Percentiles rank a stretch among this genome's conserved stretches.
Conservation (phyloP, 257 asterid species). For the Euphrasia confusa region DNA sequence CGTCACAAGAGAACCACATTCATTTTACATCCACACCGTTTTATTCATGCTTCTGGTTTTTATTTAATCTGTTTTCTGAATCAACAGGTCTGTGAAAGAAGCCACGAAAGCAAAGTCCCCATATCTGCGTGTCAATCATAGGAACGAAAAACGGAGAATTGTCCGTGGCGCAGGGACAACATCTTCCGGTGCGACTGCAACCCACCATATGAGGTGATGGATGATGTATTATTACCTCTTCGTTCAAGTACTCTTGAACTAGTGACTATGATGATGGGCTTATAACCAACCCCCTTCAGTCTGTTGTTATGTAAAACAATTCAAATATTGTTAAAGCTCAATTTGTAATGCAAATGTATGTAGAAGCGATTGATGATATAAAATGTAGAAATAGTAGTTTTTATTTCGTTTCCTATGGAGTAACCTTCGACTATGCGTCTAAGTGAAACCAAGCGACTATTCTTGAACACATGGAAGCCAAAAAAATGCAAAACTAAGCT, state of each 20-base stretch:
- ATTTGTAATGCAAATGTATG: constrained; percentile 1
- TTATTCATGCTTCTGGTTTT: background rate
- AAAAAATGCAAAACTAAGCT: constrained; percentile 32
- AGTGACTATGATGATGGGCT: background rate
- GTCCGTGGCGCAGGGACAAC: constrained; percentile 21
- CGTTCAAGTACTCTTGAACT: constrained; percentile 57
- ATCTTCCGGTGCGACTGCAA: constrained; percentile 17
- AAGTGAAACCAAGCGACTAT: no score
- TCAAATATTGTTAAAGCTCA: background rate
- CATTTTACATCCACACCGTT: background rate
- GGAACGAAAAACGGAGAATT: constrained; percentile 56
- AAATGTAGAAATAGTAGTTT: background rate
- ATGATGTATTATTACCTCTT: background rate
- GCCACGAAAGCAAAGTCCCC: constrained; percentile 80
- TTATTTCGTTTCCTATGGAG: background rate
- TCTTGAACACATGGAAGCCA: no score
- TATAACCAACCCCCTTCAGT: background rate
- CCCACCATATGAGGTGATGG: constrained; percentile 45
- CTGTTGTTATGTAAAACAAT: background rate
- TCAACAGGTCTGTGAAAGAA: constrained; percentile 58
- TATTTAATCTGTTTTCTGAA: background rate
- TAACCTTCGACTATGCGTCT: background rate
- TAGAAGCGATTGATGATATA: background rate
- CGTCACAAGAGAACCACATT: constrained; percentile 15
- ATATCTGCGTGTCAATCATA: constrained; percentile 44